These are phyloP conservation scores for Botrytis elliptica DNA, from an alignment of 2,329 filamentous ascomycete genomes.

Conservation along the genomic window DNA sequence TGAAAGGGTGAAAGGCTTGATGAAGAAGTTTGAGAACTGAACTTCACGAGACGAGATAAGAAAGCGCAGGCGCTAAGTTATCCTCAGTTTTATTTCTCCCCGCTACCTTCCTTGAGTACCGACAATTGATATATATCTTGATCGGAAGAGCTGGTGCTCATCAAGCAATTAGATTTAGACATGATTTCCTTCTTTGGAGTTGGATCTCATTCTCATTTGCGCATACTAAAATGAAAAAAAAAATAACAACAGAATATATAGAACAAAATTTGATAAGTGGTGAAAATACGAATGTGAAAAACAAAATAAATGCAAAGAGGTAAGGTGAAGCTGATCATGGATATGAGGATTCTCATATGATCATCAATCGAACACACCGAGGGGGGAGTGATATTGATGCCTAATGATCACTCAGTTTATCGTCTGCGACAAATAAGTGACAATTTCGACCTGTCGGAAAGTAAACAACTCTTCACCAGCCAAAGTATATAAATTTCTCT, in stretches of 20 bases:
- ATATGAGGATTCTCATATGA: neutral
- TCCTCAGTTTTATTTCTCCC: neutral
- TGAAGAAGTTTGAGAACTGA: neutral
- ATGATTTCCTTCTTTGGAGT: neutral
- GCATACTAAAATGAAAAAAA: neutral
- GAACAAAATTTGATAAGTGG: neutral
- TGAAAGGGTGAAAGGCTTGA: neutral
- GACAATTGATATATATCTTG: neutral
- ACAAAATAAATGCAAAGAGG: neutral
- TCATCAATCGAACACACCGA: neutral
- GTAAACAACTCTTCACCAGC: accelerated
- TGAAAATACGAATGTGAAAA: neutral
- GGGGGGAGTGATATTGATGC: neutral
- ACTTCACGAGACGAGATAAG: neutral
- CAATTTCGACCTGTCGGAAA: neutral
- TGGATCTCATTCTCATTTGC: neutral
- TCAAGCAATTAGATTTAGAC: neutral
- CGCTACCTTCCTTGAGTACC: neutral
- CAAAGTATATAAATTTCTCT: neutral
- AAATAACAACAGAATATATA: neutral
- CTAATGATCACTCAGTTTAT: neutral
- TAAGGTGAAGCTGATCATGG: neutral
- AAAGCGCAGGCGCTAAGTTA: neutral
- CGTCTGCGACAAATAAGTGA: neutral
- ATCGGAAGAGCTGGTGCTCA: neutral